Conservation (phyloP, 129 eudicot species). For the Flaveria brownii region DNA sequence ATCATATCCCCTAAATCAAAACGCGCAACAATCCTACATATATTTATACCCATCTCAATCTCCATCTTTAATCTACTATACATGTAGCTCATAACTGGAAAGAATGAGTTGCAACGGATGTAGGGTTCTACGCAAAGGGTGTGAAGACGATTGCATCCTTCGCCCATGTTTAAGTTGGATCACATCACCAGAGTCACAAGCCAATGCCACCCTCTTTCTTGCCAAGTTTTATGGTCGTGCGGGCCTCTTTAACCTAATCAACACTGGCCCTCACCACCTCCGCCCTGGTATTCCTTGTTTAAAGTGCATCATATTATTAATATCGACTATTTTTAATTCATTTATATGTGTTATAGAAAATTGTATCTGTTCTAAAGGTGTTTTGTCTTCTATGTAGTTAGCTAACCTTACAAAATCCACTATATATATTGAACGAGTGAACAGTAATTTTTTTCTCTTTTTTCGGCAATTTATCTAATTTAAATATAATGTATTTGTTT, state of each 20-base stretch:
- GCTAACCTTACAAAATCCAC: too few species aligned
- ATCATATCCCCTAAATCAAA: background rate
- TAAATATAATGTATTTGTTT: too few species aligned
- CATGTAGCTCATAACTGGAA: background rate
- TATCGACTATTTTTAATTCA: background rate
- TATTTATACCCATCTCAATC: background rate
- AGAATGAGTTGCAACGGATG: constrained; percentile 58
- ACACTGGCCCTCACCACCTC: constrained; percentile 44
- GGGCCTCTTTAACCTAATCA: constrained; percentile 55
- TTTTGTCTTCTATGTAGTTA: too few species aligned
- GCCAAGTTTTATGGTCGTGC: constrained; percentile 64
- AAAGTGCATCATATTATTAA: background rate
- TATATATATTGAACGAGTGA: too few species aligned
- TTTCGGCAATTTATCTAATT: too few species aligned
- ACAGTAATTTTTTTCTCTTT: too few species aligned
- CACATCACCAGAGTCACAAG: constrained; percentile 47
- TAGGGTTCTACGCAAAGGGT: constrained; percentile 54
- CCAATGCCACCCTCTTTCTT: constrained; percentile 58
- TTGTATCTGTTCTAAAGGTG: background rate
- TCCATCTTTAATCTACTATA: background rate
- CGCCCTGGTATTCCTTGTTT: constrained; percentile 40
- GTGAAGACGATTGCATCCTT: constrained; percentile 43
- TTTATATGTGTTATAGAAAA: background rate
- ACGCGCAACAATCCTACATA: background rate
- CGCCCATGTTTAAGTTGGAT: constrained; percentile 56